phyloP scores from a whole-genome alignment of 2,329 filamentous ascomycete genomes.

The Phaeoacremonium minimum region DNA sequence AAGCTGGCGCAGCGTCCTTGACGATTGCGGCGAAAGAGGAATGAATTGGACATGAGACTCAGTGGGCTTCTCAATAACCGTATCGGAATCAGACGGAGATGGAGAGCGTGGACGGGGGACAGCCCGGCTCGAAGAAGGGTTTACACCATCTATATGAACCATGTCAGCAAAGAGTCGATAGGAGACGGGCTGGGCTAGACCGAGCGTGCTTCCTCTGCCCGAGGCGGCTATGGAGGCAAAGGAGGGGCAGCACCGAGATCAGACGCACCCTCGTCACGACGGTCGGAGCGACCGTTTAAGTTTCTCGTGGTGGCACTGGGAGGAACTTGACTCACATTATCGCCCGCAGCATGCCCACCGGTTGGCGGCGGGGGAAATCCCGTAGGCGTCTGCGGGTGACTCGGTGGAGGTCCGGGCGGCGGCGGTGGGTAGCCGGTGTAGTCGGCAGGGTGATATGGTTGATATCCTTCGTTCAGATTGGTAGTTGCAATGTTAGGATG shows the following conservation, averaged over 20 bases:
- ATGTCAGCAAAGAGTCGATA: neutral
- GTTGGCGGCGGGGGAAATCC: conserved; percentile 15
- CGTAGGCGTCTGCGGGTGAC: conserved; percentile 14
- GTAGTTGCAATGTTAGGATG: conserved; percentile 28
- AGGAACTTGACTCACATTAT: conserved; percentile 10
- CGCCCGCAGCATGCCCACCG: conserved; percentile 8
- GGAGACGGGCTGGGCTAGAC: too few species aligned
- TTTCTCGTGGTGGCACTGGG: conserved; percentile 4
- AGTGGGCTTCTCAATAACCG: conserved; percentile 3
- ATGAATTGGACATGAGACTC: conserved; percentile 26
- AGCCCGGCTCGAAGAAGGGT: neutral
- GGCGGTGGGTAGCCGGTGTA: conserved; percentile 35
- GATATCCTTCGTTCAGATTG: conserved; percentile 26
- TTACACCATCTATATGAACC: conserved; percentile 11
- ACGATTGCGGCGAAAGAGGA: conserved; percentile 45
- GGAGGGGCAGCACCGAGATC: conserved; percentile 6
- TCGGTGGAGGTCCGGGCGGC: conserved; percentile 25
- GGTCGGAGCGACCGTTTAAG: conserved; percentile 2
- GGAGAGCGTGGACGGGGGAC: neutral
- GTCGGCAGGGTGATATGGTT: conserved; percentile 36
- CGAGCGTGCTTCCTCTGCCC: too few species aligned
- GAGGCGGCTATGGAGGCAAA: neutral
- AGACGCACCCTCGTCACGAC: conserved; percentile 7
- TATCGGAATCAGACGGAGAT: neutral
- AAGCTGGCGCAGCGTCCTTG: conserved; percentile 38